Conservation (phyloP, 371 early-diverging fungal species). For the Dipsacomyces acuminosporus region DNA sequence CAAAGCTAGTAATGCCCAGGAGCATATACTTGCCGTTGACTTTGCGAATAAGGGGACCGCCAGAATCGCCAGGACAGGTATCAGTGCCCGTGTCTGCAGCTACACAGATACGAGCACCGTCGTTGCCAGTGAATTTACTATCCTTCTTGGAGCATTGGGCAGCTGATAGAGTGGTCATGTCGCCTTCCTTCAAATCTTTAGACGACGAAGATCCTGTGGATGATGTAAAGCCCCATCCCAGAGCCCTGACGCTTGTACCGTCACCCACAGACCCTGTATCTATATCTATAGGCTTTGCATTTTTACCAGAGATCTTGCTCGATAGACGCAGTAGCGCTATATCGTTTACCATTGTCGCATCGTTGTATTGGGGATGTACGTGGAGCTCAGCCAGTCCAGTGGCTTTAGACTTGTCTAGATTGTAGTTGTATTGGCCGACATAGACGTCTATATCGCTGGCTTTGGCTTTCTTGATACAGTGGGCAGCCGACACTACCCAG, state of each 20-base stretch:
- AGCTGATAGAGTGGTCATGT: constrained; percentile 30
- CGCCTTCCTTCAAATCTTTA: constrained; percentile 34
- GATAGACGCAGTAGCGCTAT: constrained; percentile 41
- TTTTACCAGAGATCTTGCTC: constrained; percentile 1
- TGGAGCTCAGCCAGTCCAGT: constrained; percentile 17
- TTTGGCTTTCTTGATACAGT: constrained; percentile 45
- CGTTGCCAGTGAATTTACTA: constrained; percentile 32
- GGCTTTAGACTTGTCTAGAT: constrained; percentile 30
- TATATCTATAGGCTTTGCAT: constrained; percentile 24
- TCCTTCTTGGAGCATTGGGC: constrained; percentile 37
- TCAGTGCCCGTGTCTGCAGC: constrained; percentile 46
- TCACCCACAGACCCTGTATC: constrained; percentile 23
- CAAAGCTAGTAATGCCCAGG: constrained; percentile 49
- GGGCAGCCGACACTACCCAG: constrained; percentile 51
- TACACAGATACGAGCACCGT: constrained; percentile 44
- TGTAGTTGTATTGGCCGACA: constrained; percentile 32
- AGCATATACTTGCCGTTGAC: constrained; percentile 28
- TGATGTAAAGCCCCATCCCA: constrained; percentile 50
- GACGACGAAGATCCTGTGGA: constrained; percentile 20
- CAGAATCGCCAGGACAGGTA: constrained; percentile 51
- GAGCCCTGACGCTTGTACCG: constrained; percentile 35
- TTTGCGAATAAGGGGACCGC: constrained; percentile 47
- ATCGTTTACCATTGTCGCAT: constrained; percentile 44
- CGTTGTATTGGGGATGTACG: constrained; percentile 44
- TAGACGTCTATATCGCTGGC: constrained; percentile 25